These are phyloP conservation scores for Fusarium penzigii DNA, from an alignment of 2,329 filamentous ascomycete genomes.

Conservation along the genomic window DNA sequence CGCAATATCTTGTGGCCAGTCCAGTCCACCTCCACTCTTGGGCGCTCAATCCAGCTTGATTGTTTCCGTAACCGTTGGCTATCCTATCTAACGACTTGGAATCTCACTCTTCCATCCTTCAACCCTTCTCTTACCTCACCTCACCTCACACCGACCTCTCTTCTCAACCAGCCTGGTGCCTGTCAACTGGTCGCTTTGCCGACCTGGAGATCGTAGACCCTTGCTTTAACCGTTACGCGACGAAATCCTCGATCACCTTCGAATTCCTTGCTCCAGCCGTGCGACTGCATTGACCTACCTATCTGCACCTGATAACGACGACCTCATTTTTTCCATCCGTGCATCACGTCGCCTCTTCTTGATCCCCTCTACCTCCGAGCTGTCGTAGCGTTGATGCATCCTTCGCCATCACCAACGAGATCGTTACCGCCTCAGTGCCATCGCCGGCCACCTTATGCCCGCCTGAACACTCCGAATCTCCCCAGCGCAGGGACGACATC, in stretches of 20 bases:
- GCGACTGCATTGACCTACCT: not conserved
- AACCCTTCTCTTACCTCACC: not conserved
- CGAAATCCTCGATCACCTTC: not conserved
- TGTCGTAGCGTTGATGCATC: conserved; percentile 28
- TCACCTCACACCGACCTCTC: not conserved
- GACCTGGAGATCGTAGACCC: not conserved
- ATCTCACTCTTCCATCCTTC: conserved; percentile 13
- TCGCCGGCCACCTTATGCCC: conserved; percentile 24
- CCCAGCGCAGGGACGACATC: conserved; percentile 7
- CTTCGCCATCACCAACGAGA: conserved; percentile 14
- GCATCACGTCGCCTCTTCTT: not conserved
- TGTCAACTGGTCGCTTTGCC: not conserved
- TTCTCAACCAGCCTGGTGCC: not conserved
- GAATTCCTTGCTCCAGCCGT: not conserved
- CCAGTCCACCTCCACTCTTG: conserved; percentile 27
- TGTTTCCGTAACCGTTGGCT: conserved; percentile 5
- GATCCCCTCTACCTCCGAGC: conserved; percentile 6
- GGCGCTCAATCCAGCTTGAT: conserved; percentile 11
- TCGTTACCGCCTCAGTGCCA: conserved; percentile 20
- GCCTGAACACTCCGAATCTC: conserved; percentile 17
- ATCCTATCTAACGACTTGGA: conserved; percentile 8
- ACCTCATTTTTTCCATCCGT: not conserved
- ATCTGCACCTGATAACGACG: not conserved
- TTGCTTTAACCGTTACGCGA: not conserved
- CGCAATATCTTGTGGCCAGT: conserved; percentile 32